Evolutionary conservation across 345 rosid species (phyloP), one percentile per base, ranked within the genome.

Genomic region (Salix koriyanagi): DNA sequence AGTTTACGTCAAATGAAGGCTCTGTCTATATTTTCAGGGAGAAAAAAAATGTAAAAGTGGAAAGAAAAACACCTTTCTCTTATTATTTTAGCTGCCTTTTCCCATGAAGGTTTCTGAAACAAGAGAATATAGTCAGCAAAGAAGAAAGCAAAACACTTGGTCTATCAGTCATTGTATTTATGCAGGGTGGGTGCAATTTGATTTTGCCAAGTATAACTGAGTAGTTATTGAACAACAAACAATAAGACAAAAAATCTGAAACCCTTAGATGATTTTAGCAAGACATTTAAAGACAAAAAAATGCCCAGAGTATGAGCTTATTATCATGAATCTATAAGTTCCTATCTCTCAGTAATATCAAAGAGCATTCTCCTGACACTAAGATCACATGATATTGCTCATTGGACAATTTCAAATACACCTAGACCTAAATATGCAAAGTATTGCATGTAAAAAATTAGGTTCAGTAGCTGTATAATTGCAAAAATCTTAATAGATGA

Each of bases 21-120:
- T 2, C 61, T 11, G 12, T 58, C 26, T 58, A 10, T 4, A 32
- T 48, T 18, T 66, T 61, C 34, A 62, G 36, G 14, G 14, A n/a
- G n/a, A 7, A 50, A 61, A 39, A 62, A 73, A 21, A 21, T 12
- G 6, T 19, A 65, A 25, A 66, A 44, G 39, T 58, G 48, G 42
- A 78, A 71, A 19, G 21, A 9, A 32, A 56, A 79, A 42, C 80
- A 96, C 99, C 97, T 92, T 82, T 94, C 91, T 81, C 87, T 89
- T 72, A 93, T 83, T 80, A 86, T 87, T 77, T 87, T 89, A 64
- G 98, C 97, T 71, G 99, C 92, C 76, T 89, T 96, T 87, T 96
- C 99, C 99, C 99, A 96, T 18, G 99, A 91, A 65, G 98, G 94
- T 91, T 91, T 96, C 99, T 96, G 92, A 78, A 65, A 88, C 68